phyloP scores from a whole-genome alignment of 2,329 filamentous ascomycete genomes.

The Acrocalymma vagum region DNA sequence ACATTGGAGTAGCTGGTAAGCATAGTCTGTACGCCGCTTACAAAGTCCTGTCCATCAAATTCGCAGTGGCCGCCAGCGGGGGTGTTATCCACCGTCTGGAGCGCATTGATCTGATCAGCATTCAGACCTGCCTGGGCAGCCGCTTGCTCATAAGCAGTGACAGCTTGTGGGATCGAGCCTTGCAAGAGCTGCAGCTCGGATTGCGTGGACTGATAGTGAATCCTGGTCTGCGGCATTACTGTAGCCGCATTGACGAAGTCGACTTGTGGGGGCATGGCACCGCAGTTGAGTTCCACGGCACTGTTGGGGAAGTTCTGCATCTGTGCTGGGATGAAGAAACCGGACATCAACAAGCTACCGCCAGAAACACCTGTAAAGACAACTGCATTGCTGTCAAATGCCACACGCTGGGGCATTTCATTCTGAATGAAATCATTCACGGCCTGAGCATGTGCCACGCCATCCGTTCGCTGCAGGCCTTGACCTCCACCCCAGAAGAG shows the following conservation, averaged over 20 bases:
- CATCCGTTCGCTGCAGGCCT: slow-evolving; percentile 63
- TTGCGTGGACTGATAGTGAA: slow-evolving; percentile 66
- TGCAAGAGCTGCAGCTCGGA: slow-evolving; percentile 61
- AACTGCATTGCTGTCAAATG: slow-evolving; percentile 62
- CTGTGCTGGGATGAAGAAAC: slow-evolving; percentile 67
- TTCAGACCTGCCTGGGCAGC: slow-evolving; percentile 55
- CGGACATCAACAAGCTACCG: slow-evolving; percentile 62
- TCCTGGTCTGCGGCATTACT: slow-evolving; percentile 56
- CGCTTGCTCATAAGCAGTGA: slow-evolving; percentile 61
- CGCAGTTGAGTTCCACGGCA: slow-evolving; percentile 66
- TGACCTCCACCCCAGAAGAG: slow-evolving; percentile 67
- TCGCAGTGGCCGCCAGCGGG: slow-evolving; percentile 66
- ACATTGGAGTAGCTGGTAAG: slow-evolving; percentile 61
- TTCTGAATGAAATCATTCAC: slow-evolving; percentile 62
- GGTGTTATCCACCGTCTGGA: slow-evolving; percentile 67
- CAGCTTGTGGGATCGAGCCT: slow-evolving; percentile 58
- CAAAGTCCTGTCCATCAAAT: slow-evolving; percentile 64
- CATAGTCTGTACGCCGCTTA: slow-evolving; percentile 66
- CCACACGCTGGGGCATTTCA: slow-evolving; percentile 61
- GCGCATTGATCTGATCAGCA: slow-evolving; percentile 55
- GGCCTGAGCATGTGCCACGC: slow-evolving; percentile 64
- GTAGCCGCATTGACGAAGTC: slow-evolving; percentile 53
- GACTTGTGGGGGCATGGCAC: slow-evolving; percentile 63
- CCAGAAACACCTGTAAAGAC: slow-evolving; percentile 68
- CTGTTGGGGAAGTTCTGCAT: slow-evolving; percentile 60